These are phyloP conservation scores for Lentinus brumalis DNA, from an alignment of 768 basidiomycete species.

Conservation along the genomic window DNA sequence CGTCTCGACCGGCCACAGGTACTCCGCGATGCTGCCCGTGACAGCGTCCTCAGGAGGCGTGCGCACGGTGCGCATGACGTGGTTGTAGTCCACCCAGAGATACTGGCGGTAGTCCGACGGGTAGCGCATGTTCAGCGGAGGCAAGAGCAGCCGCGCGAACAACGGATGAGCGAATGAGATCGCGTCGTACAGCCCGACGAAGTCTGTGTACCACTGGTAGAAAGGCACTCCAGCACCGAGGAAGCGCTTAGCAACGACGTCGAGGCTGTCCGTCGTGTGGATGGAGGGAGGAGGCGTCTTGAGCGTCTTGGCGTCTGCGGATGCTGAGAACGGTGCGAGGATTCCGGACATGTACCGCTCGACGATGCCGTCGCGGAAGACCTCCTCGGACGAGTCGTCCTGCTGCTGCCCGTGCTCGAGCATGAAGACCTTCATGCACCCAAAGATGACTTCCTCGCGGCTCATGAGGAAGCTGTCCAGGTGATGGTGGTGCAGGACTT, in stretches of 20 bases:
- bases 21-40: conserved; percentile 55
- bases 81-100: conserved; percentile 80
- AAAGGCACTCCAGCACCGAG: conserved; percentile 77
- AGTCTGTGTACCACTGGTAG: conserved; percentile 92
- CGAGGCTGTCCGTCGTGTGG: conserved; percentile 41
- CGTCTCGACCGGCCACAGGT: conserved; percentile 70
- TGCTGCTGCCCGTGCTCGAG: conserved; percentile 78
- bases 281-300: conserved; percentile 18
- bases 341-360: conserved; percentile 59
- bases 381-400: conserved; percentile 48
- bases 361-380: conserved; percentile 79
- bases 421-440: conserved; percentile 95
- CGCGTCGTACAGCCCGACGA: conserved; percentile 86
- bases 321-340: conserved; percentile 53
- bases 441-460: conserved; percentile 64
- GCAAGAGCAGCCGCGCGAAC: conserved; percentile 76
- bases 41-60: conserved; percentile 54
- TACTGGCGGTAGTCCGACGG: conserved; percentile 81
- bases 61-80: conserved; percentile 62
- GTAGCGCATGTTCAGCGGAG: conserved; percentile 76
- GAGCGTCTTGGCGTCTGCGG: conserved; percentile 24
- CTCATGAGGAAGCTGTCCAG: conserved; percentile 45
- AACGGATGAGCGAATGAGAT: conserved; percentile 82
- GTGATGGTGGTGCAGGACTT: conserved; percentile 45
- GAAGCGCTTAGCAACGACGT: conserved; percentile 55